Base-by-base conservation (phyloP, 2,329 filamentous ascomycete genomes). In the Tolypocladium sp. region DNA sequence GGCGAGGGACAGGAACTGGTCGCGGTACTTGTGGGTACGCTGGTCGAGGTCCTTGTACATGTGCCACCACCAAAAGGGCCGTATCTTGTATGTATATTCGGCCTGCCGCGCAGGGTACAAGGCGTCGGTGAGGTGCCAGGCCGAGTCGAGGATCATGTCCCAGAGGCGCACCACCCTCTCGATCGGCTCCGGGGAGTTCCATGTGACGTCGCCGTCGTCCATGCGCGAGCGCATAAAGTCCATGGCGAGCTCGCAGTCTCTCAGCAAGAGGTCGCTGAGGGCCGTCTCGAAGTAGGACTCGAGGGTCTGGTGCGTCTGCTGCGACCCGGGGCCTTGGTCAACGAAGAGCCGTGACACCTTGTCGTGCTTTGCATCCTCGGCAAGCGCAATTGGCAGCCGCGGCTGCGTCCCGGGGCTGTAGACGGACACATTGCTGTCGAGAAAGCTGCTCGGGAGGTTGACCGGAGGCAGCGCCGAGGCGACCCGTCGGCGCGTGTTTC, bases 391-490 rank as follows among this genome's bases (percentile, higher is more conserved):
- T 7, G 72, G 71, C 13, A 74, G 64, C 12, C 61, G 61, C 22
- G 71, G 72, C 54, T 66, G 66, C 17, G 51, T 62, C n/a, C 59
- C 59, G n/a, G 58, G n/a, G 54, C 64, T 35, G 56, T 68, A 66
- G 30, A 71, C 59, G 15, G 61, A 67, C 44, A 89, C 77, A 58
- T 81, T 81, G 25, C 74, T 69, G 44, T 79, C 71, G 57, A 84
- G 70, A 62, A 89, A 89, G 70, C 77, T 80, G 59, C 76, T 70
- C 0, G 86, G 84, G 17, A 89, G 72, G 56, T 78, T 74, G 27
- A 83, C 73, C 2, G 77, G 74, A n/a, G 82, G 82, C 13, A 84
- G 64, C 52, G 75, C 74, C 33, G 74, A 71, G 40, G 72, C 70
- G 38, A 66, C 68, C 49, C 70, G 65, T 57, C 69, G 69, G 57